These are phyloP conservation scores for Cryptomeria japonica DNA, from an alignment of 75 land plant genomes.

Conservation along the genomic window DNA sequence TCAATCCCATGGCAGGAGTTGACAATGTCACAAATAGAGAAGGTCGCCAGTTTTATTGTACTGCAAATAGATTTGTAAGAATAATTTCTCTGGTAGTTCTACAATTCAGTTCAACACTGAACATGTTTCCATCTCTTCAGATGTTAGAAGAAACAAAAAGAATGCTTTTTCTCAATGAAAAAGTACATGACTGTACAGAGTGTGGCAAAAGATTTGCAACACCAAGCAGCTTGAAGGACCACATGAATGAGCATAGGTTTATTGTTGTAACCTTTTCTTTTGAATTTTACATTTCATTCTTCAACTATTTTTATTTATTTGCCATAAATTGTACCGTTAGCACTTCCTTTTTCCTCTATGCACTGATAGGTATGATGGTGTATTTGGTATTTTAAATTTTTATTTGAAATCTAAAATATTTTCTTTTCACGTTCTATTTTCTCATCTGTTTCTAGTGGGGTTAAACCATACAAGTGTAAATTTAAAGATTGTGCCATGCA, in stretches of 20 bases:
- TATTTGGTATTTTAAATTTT: neutral
- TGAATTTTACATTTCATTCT: neutral
- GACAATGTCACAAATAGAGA: slow-evolving; percentile 26
- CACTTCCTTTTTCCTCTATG: neutral
- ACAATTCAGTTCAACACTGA: neutral
- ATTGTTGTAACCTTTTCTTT: neutral
- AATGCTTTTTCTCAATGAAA: slow-evolving; percentile 29
- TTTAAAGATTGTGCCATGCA: slow-evolving; percentile 27
- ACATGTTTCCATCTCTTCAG: slow-evolving; percentile 8
- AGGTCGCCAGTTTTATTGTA: slow-evolving; percentile 7
- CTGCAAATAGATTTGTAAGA: neutral
- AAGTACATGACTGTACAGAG: slow-evolving; percentile 26
- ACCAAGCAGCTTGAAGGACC: slow-evolving; percentile 32
- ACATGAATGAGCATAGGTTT: slow-evolving; percentile 35
- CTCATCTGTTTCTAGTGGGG: slow-evolving; percentile 23
- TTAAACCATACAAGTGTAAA: slow-evolving; percentile 33
- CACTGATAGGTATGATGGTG: neutral
- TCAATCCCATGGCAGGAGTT: slow-evolving; percentile 31
- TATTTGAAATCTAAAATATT: neutral
- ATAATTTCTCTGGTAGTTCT: neutral
- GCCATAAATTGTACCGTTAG: neutral
- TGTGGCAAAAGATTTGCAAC: slow-evolving; percentile 25
- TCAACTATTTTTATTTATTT: neutral
- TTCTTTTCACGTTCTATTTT: neutral
- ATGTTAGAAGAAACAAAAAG: slow-evolving; percentile 40